Conservation (phyloP, 345 rosid species). For the Dimocarpus longan region DNA sequence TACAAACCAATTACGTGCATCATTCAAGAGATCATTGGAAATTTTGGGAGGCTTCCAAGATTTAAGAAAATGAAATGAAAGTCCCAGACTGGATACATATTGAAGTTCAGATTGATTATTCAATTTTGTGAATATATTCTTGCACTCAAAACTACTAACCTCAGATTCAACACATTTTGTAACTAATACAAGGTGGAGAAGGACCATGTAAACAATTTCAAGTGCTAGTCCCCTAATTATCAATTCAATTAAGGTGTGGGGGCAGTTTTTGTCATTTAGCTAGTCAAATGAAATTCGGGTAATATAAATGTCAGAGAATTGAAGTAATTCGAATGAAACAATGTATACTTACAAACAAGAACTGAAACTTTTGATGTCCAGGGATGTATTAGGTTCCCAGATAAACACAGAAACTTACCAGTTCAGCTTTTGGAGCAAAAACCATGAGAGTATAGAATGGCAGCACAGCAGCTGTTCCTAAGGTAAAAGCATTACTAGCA, state of each 20-base stretch:
- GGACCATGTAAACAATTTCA: not conserved
- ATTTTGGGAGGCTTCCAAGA: not conserved
- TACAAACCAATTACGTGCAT: not conserved
- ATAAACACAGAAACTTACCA: slow-evolving; percentile 43
- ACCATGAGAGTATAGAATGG: slow-evolving; percentile 95
- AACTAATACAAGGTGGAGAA: not conserved
- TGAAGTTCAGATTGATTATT: not conserved
- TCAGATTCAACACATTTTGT: not conserved
- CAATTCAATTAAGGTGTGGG: not conserved
- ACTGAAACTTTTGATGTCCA: too few species aligned
- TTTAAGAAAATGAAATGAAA: not conserved
- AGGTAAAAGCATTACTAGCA: slow-evolving; percentile 64
- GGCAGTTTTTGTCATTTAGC: not conserved
- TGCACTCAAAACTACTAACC: not conserved
- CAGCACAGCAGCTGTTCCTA: slow-evolving; percentile 83
- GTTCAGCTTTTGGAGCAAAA: slow-evolving; percentile 79
- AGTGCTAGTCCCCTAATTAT: not conserved
- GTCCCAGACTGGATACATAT: not conserved
- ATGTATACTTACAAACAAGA: not conserved
- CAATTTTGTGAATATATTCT: not conserved
- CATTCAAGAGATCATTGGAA: slow-evolving; percentile 1
- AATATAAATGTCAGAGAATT: not conserved
- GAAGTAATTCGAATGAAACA: not conserved
- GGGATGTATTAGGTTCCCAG: not conserved
- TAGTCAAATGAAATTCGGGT: not conserved